Percentiles rank a stretch among this genome's conserved stretches.
These are phyloP conservation scores for Pulveroboletus sp. DNA, from an alignment of 768 basidiomycete species.

Conservation along the genomic window DNA sequence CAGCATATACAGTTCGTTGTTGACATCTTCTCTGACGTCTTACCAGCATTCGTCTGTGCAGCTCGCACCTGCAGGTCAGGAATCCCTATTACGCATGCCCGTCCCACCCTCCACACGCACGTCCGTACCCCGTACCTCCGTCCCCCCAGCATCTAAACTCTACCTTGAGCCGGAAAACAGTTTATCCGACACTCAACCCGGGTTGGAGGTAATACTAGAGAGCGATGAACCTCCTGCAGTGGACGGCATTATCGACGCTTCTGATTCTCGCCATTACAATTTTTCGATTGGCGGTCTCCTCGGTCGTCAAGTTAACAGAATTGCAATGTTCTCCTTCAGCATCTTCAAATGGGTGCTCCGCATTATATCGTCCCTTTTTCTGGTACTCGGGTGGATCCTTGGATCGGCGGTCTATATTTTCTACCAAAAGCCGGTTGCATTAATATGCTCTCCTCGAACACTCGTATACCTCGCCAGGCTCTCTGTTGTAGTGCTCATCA, in stretches of 20 bases:
- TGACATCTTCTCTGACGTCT: constrained; percentile 5
- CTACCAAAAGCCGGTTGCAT: constrained; percentile 43
- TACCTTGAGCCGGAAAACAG: constrained; percentile 16
- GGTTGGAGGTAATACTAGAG: constrained; percentile 62
- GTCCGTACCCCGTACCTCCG: constrained; percentile 36
- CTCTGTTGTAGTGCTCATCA: constrained; percentile 36
- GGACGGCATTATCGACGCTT: constrained; percentile 24
- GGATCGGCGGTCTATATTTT: constrained; percentile 47
- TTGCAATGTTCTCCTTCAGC: constrained; percentile 27
- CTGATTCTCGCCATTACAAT: constrained; percentile 15
- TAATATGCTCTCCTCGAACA: constrained; percentile 33
- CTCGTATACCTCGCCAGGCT: constrained; percentile 37
- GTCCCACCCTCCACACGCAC: constrained; percentile 35
- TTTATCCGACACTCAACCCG: constrained; percentile 41
- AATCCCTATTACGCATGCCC: constrained; percentile 31
- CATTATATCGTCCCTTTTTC: constrained; percentile 33
- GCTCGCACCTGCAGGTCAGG: constrained; percentile 33
- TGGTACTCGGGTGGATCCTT: constrained; percentile 43
- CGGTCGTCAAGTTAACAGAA: constrained; percentile 39
- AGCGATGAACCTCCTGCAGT: constrained; percentile 46
- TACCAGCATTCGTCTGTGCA: constrained; percentile 24
- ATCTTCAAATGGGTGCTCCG: constrained; percentile 24
- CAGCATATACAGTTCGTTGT: constrained; percentile 22
- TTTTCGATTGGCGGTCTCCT: constrained; percentile 47
- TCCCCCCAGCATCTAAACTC: constrained; percentile 36